Conservation (phyloP, 129 eudicot genomes). For the Gnaphalium uliginosum region DNA sequence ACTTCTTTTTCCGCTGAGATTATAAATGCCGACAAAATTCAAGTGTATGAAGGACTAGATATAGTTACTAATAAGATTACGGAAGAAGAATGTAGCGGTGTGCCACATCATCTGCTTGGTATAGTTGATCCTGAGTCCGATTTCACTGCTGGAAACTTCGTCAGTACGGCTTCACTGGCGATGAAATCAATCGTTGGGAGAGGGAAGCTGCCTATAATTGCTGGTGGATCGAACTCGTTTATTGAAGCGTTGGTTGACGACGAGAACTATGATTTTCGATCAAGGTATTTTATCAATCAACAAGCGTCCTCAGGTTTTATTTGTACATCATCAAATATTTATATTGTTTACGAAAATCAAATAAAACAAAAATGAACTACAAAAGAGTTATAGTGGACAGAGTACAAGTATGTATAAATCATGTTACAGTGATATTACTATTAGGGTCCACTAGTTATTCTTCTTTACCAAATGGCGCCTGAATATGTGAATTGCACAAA, state of each 20-base stretch:
- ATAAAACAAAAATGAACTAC: background rate
- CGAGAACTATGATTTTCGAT: conserved; percentile 42
- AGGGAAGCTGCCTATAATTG: conserved; percentile 71
- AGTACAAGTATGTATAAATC: too few species aligned
- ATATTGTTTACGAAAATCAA: background rate
- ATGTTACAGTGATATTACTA: background rate
- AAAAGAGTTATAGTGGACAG: background rate
- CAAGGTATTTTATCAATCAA: conserved; percentile 31
- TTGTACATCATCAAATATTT: too few species aligned
- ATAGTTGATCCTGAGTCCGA: conserved; percentile 57
- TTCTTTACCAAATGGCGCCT: background rate
- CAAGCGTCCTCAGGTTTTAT: too few species aligned
- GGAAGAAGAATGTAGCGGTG: conserved; percentile 52
- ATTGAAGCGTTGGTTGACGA: conserved; percentile 64
- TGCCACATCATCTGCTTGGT: conserved; percentile 90
- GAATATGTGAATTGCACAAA: background rate
- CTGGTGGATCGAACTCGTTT: conserved; percentile 87
- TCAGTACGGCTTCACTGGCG: conserved; percentile 53
- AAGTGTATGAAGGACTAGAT: conserved; percentile 67
- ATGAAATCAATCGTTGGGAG: conserved; percentile 55
- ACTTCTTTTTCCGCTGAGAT: conserved; percentile 59
- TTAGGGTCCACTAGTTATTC: background rate
- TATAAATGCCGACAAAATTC: conserved; percentile 88
- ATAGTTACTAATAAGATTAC: conserved; percentile 74
- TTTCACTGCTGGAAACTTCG: conserved; percentile 53